Percentiles rank a stretch among this genome's conserved stretches.
Evolutionary conservation across 1,284 basidiomycete species (phyloP).

Genomic region (Cerioporus squamosus): DNA sequence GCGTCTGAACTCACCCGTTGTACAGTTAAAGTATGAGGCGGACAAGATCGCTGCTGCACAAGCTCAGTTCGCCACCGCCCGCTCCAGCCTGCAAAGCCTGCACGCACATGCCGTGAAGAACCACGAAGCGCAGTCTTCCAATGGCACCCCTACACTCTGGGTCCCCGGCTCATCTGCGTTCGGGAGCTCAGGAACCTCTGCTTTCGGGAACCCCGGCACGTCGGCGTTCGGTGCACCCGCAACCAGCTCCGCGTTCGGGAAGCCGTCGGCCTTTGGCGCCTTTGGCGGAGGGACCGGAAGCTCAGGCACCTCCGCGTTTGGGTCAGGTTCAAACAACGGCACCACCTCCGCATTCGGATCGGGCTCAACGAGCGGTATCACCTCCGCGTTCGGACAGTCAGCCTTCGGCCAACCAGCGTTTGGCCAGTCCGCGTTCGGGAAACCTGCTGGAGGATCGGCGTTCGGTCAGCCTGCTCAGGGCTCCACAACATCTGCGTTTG

Average conservation of each 20-base stretch:
- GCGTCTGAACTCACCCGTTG: slow-evolving; percentile 2
- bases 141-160: slow-evolving; percentile 23
- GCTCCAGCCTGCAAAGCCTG: slow-evolving; percentile 50
- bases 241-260: slow-evolving; percentile 45
- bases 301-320: slow-evolving; percentile 39
- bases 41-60: slow-evolving; percentile 47
- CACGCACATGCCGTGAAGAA: slow-evolving; percentile 54
- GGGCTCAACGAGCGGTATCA: slow-evolving; percentile 36
- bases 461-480: slow-evolving; percentile 32
- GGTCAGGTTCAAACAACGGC: slow-evolving; percentile 25
- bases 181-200: slow-evolving; percentile 9
- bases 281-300: slow-evolving; percentile 13
- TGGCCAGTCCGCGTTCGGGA: slow-evolving; percentile 32
- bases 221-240: slow-evolving; percentile 34
- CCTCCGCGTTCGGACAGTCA: slow-evolving; percentile 24
- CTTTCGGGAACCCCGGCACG: slow-evolving; percentile 15
- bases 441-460: slow-evolving; percentile 21
- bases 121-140: slow-evolving; percentile 25
- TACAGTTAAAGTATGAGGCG: slow-evolving; percentile 60
- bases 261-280: slow-evolving; percentile 37
- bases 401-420: slow-evolving; percentile 35
- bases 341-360: slow-evolving; percentile 34
- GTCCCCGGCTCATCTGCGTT: slow-evolving; percentile 20
- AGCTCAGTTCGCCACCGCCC: slow-evolving; percentile 48
- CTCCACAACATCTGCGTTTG: slow-evolving; percentile 12